phyloP scores from a whole-genome alignment of 768 basidiomycete genomes.

The Lactifluus pinguis region DNA sequence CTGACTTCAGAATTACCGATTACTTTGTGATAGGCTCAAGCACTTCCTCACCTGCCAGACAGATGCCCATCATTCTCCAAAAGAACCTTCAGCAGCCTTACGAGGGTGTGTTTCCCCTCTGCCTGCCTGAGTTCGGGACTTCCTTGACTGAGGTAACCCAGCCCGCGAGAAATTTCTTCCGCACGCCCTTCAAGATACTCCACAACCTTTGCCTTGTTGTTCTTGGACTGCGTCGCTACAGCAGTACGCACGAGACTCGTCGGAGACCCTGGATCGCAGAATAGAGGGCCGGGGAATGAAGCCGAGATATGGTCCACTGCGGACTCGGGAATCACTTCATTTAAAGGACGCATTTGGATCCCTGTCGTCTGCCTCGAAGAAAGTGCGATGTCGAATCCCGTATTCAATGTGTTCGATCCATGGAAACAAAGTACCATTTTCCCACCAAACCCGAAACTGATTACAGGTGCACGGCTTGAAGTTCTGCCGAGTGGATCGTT shows the following conservation, averaged over 20 bases:
- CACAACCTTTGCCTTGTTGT: slow-evolving; percentile 70
- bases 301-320: slow-evolving; percentile 44
- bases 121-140: slow-evolving; percentile 46
- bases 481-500: slow-evolving; percentile 78
- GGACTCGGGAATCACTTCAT: slow-evolving; percentile 61
- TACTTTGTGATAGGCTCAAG: neutral
- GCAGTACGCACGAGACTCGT: slow-evolving; percentile 61
- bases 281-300: slow-evolving; percentile 80
- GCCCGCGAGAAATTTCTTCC: slow-evolving; percentile 67
- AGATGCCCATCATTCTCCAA: slow-evolving; percentile 85
- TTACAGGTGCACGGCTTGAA: slow-evolving; percentile 61
- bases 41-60: slow-evolving; percentile 64
- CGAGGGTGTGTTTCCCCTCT: slow-evolving; percentile 69
- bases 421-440: slow-evolving; percentile 86
- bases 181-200: slow-evolving; percentile 70
- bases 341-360: slow-evolving; percentile 57
- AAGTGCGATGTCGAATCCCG: slow-evolving; percentile 71
- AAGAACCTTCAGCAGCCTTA: slow-evolving; percentile 69
- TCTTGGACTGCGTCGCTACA: slow-evolving; percentile 53
- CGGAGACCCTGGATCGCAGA: slow-evolving; percentile 62
- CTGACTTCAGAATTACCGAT: neutral
- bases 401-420: slow-evolving; percentile 50
- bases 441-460: slow-evolving; percentile 93
- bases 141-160: slow-evolving; percentile 55
- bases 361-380: slow-evolving; percentile 61